phyloP scores from a whole-genome alignment of 148 eudicot genomes.

The Diospyros kaki region DNA sequence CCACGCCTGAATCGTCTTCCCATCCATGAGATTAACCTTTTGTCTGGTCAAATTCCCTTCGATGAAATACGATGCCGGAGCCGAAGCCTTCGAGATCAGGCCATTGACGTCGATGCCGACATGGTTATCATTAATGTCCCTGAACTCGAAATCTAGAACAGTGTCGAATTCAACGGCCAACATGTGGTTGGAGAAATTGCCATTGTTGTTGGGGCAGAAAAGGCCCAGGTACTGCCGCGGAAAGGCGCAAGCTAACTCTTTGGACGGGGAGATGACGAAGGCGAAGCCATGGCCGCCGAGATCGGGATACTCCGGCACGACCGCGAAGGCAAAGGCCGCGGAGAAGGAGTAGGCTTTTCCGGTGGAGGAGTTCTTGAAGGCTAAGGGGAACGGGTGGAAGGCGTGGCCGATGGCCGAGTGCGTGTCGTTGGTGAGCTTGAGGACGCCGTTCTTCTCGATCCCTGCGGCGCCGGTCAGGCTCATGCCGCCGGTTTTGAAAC shows the following conservation, averaged over 20 bases:
- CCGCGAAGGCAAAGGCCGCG: constrained; percentile 54
- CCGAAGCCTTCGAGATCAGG: constrained; percentile 48
- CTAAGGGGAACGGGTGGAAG: constrained; percentile 39
- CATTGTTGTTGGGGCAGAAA: constrained; percentile 41
- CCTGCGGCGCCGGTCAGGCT: constrained; percentile 41
- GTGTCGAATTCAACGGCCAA: constrained; percentile 73
- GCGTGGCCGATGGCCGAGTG: constrained; percentile 48
- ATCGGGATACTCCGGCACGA: constrained; percentile 45
- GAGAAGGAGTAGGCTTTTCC: constrained; percentile 52
- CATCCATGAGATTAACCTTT: constrained; percentile 43
- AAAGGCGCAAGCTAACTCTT: constrained; percentile 37
- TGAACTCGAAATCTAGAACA: constrained; percentile 51
- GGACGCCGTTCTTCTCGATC: constrained; percentile 39
- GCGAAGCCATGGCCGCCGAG: constrained; percentile 80
- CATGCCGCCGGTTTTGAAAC: constrained; percentile 1
- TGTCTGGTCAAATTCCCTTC: constrained; percentile 39
- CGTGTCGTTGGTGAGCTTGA: constrained; percentile 43
- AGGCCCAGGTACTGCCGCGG: constrained; percentile 65
- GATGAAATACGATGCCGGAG: constrained; percentile 36
- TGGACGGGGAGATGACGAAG: constrained; percentile 39
- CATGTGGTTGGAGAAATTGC: constrained; percentile 55
- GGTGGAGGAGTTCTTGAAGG: constrained; percentile 34
- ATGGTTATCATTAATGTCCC: constrained; percentile 68
- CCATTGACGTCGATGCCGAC: constrained; percentile 63
- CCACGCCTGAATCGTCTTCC: constrained; percentile 56